Conservation (phyloP, 2,329 filamentous ascomycete species). For the Metarhizium brunneum region DNA sequence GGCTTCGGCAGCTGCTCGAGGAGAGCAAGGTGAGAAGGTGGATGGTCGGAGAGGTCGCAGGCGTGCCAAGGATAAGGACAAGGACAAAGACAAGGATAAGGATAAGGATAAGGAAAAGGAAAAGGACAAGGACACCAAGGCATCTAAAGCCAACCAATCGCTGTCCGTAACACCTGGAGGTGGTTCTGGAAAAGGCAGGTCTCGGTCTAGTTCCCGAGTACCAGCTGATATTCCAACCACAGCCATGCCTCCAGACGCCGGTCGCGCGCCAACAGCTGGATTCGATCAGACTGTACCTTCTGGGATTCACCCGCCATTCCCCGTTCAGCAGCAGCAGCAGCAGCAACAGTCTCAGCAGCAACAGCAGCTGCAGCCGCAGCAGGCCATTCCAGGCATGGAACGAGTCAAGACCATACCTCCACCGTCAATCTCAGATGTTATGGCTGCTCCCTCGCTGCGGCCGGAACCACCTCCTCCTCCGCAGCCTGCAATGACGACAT, state of each 20-base stretch:
- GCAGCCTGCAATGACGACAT: conserved; percentile 38
- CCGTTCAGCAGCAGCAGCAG: conserved; percentile 11
- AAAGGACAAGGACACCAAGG: conserved; percentile 30
- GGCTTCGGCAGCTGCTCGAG: conserved; percentile 27
- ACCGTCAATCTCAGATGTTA: conserved; percentile 39
- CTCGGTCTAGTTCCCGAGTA: conserved; percentile 43
- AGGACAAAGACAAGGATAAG: conserved; percentile 12
- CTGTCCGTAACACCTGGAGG: conserved; percentile 35
- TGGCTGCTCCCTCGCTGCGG: conserved; percentile 46
- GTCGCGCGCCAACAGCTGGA: conserved; percentile 29
- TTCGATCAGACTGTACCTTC: conserved; percentile 28
- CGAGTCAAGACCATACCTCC: conserved; percentile 23
- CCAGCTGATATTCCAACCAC: conserved; percentile 26
- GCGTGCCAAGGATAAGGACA: conserved; percentile 30
- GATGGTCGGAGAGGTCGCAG: conserved; percentile 29
- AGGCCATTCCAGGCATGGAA: conserved; percentile 22
- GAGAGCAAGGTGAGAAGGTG: conserved; percentile 36
- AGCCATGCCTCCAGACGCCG: conserved; percentile 28
- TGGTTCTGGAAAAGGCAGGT: conserved; percentile 35
- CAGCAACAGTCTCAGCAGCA: conserved; percentile 1
- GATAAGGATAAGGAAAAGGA: conserved; percentile 27
- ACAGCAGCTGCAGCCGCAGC: conserved; percentile 8
- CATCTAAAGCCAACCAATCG: conserved; percentile 29
- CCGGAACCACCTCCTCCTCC: conserved; percentile 41
- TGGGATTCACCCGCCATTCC: conserved; percentile 33